Evolutionary conservation across 257 asterid species (phyloP).

Genomic region (Solanum ossicruentum): DNA sequence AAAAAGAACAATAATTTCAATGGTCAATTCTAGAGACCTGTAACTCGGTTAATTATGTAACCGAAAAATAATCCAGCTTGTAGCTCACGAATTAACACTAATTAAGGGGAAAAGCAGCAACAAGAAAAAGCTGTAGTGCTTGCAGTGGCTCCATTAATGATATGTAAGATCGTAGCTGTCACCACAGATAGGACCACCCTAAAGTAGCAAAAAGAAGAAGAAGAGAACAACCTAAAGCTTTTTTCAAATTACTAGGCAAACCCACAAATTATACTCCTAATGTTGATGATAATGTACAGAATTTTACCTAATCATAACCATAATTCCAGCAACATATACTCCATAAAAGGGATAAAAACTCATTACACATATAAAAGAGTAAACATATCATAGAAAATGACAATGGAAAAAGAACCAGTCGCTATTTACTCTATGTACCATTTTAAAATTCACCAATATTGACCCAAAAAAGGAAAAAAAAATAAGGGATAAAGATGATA

Average conservation of each 20-base stretch:
- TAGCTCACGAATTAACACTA: neutral
- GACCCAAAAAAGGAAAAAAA: neutral
- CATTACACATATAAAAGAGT: neutral
- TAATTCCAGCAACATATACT: neutral
- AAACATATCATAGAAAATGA: neutral
- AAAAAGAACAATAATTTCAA: neutral
- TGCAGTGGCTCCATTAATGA: neutral
- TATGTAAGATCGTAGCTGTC: neutral
- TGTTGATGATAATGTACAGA: neutral
- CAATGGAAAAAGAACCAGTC: neutral
- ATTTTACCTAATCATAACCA: neutral
- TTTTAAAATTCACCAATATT: neutral
- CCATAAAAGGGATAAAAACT: neutral
- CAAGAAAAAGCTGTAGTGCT: neutral
- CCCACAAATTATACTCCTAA: neutral
- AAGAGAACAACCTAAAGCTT: neutral
- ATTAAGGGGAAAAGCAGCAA: neutral
- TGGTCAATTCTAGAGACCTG: neutral
- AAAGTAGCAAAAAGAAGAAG: neutral
- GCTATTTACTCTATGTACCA: neutral
- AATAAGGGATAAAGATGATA: neutral
- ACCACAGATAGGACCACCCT: neutral
- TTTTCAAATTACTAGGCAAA: neutral
- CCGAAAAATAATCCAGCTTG: neutral
- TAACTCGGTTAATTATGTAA: neutral